Percentiles rank a stretch among this genome's conserved stretches.
phyloP scores from a whole-genome alignment of 1,139 yeast genomes.

The Zygoascus sp. region DNA sequence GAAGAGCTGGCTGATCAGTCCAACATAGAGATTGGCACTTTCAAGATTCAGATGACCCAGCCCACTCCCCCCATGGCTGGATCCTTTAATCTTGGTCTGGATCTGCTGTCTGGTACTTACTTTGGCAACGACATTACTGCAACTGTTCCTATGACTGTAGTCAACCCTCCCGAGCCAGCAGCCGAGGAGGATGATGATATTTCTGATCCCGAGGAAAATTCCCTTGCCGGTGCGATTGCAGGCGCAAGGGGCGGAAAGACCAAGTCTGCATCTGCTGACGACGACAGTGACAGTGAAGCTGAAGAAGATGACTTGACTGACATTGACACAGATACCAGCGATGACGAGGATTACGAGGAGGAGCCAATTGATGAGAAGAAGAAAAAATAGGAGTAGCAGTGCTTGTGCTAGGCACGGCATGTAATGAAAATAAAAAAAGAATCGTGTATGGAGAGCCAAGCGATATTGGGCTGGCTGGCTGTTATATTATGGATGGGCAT shows the following conservation, averaged over 20 bases:
- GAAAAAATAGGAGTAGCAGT: conserved; percentile 4
- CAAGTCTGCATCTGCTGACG: conserved; percentile 23
- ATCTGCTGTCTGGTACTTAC: conserved; percentile 34
- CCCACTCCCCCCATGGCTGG: conserved; percentile 72
- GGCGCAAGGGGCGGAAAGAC: conserved; percentile 42
- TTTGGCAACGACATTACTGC: conserved; percentile 39
- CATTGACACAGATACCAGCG: conserved; percentile 31
- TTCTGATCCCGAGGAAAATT: conserved; percentile 68
- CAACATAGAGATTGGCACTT: conserved; percentile 57
- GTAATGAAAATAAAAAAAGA: not conserved
- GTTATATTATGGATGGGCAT: not conserved
- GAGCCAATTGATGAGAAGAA: conserved; percentile 14
- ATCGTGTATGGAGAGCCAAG: not conserved
- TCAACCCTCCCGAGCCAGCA: conserved; percentile 32
- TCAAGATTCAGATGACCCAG: conserved; percentile 64
- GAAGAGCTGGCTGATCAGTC: conserved; percentile 45
- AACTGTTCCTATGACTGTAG: conserved; percentile 38
- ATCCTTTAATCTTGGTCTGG: conserved; percentile 48
- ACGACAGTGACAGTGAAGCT: conserved; percentile 21
- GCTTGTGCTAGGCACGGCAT: no score
- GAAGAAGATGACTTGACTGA: conserved; percentile 31
- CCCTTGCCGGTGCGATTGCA: conserved; percentile 51
- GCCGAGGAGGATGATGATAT: conserved; percentile 31
- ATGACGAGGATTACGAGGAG: conserved; percentile 21
- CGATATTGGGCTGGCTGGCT: not conserved